Conservation (phyloP, 306 rosid genomes). For the Hippophae rhamnoides region DNA sequence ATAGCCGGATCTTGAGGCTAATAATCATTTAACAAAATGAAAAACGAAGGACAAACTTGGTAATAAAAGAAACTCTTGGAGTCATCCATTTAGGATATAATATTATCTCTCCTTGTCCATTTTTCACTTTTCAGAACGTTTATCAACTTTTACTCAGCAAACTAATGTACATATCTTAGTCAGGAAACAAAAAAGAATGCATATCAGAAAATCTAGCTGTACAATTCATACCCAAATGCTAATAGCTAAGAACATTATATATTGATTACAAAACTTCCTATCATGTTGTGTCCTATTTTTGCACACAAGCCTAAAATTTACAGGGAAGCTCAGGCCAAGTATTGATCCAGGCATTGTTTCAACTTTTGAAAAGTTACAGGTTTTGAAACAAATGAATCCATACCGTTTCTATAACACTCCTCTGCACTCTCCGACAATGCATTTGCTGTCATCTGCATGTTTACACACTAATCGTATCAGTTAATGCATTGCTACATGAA, state of each 20-base stretch:
- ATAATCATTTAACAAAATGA: too few species aligned
- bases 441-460: slow-evolving; percentile 80
- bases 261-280: slow-evolving; percentile 58
- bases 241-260: slow-evolving; percentile 29
- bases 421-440: slow-evolving; percentile 81
- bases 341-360: slow-evolving; percentile 51
- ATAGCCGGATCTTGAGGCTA: too few species aligned
- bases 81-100: too few species aligned
- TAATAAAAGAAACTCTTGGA: too few species aligned
- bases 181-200: neutral
- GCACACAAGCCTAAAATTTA: slow-evolving; percentile 39
- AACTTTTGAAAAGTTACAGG: slow-evolving; percentile 71
- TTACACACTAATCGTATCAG: neutral
- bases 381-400: slow-evolving; percentile 85
- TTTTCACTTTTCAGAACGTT: neutral
- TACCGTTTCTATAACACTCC: slow-evolving; percentile 72
- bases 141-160: neutral
- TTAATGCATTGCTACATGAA: neutral
- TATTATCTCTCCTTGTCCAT: neutral
- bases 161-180: neutral
- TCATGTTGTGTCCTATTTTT: slow-evolving; percentile 19
- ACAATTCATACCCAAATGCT: slow-evolving; percentile 32
- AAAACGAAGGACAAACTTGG: too few species aligned
- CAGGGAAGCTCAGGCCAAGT: slow-evolving; percentile 34
- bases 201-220: slow-evolving; percentile 23